These are phyloP conservation scores for Annulohypoxylon maeteangense DNA, from an alignment of 495 filamentous ascomycete species.

Conservation along the genomic window DNA sequence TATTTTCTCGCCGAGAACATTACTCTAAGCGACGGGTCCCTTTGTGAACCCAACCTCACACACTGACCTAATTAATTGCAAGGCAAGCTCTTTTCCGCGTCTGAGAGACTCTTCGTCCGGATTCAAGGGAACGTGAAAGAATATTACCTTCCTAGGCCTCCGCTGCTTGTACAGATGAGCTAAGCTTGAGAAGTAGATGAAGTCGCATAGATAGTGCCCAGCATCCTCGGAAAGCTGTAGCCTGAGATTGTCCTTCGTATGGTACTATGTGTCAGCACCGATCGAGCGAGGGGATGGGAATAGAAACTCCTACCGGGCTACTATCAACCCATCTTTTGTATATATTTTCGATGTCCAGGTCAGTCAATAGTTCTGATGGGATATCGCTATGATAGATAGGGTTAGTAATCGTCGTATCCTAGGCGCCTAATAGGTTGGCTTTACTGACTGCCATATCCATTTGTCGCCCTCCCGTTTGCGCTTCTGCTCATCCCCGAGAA, in stretches of 20 bases:
- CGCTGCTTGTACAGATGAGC: constrained; percentile 63
- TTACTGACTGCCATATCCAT: constrained; percentile 58
- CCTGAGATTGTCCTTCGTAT: constrained; percentile 57
- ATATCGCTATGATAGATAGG: constrained; percentile 12
- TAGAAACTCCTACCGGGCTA: constrained; percentile 48
- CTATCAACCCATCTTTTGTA: constrained; percentile 63
- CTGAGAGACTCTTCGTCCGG: constrained; percentile 64
- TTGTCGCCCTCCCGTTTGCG: constrained; percentile 49
- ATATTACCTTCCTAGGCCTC: constrained; percentile 69
- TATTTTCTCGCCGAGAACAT: not conserved
- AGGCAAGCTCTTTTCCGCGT: constrained; percentile 69
- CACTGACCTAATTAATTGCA: constrained; percentile 76
- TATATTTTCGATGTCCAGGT: constrained; percentile 65
- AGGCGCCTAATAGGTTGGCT: not conserved
- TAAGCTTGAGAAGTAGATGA: constrained; percentile 83
- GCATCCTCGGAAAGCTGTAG: constrained; percentile 77
- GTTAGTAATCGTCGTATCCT: not conserved
- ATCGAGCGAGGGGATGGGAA: not conserved
- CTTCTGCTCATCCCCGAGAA: constrained; percentile 62
- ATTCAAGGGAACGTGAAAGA: constrained; percentile 81
- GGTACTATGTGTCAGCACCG: constrained; percentile 1
- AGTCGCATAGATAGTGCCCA: constrained; percentile 86
- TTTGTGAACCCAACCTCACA: constrained; percentile 56
- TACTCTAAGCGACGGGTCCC: not conserved
- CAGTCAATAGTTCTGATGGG: constrained; percentile 53